A percentile compares a stretch with the other conserved stretches of the same genome.
Conservation (phyloP, 2,329 filamentous ascomycete species). For the Aureobasidium sp. region DNA sequence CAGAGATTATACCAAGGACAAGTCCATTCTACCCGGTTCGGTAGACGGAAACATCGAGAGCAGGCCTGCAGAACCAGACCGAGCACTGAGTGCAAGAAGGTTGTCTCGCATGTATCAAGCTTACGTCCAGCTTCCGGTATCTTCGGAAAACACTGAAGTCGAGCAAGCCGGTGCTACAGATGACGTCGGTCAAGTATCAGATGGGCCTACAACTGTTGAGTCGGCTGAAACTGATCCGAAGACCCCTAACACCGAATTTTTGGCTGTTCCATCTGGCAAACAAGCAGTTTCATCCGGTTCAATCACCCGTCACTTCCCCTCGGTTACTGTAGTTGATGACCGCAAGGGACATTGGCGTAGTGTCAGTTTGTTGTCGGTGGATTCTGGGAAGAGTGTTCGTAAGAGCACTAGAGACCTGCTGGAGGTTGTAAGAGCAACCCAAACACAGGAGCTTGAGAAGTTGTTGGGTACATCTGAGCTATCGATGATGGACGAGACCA, state of each 20-base stretch:
- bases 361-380: conserved; percentile 24
- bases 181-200: neutral
- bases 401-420: conserved; percentile 18
- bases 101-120: conserved; percentile 15
- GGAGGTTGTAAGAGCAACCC: conserved; percentile 13
- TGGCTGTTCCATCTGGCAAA: neutral
- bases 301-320: conserved; percentile 23
- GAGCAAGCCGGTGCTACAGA: neutral
- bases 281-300: neutral
- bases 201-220: neutral
- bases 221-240: neutral
- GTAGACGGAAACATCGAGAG: neutral
- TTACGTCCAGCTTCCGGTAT: conserved; percentile 9
- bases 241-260: neutral
- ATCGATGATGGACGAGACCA: neutral
- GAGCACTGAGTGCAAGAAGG: neutral
- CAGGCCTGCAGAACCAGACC: neutral
- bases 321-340: conserved; percentile 29
- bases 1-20: neutral
- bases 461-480: conserved; percentile 9
- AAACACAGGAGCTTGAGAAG: conserved; percentile 14
- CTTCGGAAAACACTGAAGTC: neutral
- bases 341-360: conserved; percentile 25
- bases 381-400: conserved; percentile 15
- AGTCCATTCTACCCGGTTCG: neutral